phyloP scores from a whole-genome alignment of 768 basidiomycete species.

The Ramaria rubella region DNA sequence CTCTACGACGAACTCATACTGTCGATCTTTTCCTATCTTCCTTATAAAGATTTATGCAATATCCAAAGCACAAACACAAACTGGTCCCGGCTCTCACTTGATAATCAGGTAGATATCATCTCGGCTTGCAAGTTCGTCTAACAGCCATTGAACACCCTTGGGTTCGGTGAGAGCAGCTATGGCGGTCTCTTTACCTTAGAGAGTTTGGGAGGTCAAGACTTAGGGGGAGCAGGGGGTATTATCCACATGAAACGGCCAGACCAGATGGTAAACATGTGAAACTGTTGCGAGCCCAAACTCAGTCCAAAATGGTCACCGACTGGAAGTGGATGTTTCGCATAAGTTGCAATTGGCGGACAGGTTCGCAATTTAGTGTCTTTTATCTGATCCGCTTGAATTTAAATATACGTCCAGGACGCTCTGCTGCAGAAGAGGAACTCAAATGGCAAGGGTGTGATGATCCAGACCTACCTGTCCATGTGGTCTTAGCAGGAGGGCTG shows the following conservation, averaged over 20 bases:
- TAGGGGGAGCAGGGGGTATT: slow-evolving; percentile 58
- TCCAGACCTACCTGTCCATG: slow-evolving; percentile 24
- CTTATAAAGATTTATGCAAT: slow-evolving; percentile 59
- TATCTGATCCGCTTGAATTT: slow-evolving; percentile 12
- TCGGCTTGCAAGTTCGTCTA: slow-evolving; percentile 4
- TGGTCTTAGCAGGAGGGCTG: slow-evolving; percentile 55
- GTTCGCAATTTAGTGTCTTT: slow-evolving; percentile 29
- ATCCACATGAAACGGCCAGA: slow-evolving; percentile 29
- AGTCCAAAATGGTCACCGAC: slow-evolving; percentile 39
- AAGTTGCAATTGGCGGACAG: slow-evolving; percentile 75
- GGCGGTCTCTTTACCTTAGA: slow-evolving; percentile 58
- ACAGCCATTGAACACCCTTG: slow-evolving; percentile 14
- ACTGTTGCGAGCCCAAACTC: slow-evolving; percentile 38
- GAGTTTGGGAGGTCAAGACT: slow-evolving; percentile 64
- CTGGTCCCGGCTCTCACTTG: slow-evolving; percentile 60
- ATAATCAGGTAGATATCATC: slow-evolving; percentile 50
- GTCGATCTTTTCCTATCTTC: slow-evolving; percentile 65
- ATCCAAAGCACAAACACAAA: slow-evolving; percentile 55
- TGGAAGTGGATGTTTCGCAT: slow-evolving; percentile 89
- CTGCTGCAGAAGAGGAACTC: neutral
- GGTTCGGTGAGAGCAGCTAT: slow-evolving; percentile 38
- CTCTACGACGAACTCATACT: slow-evolving; percentile 75
- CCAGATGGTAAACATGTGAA: slow-evolving; percentile 53
- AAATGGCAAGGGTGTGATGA: neutral
- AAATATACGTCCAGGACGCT: slow-evolving; percentile 55